Base-by-base conservation (phyloP, 2,329 filamentous ascomycete genomes). In the Penicillium oxalicum region DNA sequence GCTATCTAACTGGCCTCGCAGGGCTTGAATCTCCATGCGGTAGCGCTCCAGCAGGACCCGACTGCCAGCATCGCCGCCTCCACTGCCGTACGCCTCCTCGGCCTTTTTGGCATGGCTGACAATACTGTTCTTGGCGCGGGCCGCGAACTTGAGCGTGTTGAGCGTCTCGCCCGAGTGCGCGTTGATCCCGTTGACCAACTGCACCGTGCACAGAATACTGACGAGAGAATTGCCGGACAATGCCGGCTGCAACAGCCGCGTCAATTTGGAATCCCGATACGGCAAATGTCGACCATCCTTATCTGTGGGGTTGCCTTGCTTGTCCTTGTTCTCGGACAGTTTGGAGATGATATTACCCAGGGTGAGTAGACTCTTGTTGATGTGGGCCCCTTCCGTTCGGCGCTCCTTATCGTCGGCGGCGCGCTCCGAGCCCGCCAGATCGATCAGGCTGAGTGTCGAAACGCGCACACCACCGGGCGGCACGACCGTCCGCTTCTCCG, bases 251-350 rank as follows among this genome's bases (percentile, higher is more conserved):
- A 98, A 76, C 52, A 98, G 75, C 60, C 93, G 81, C 9, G 93
- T 98, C 59, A 98, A 81, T 70, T 98, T 98, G 78, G 91, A 97
- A 73, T 98, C 93, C 67, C 93, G 82, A 70, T 97, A 98, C 2
- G 93, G 93, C 54, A 98, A 70, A 77, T 98, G 93, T 67, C 95
- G 95, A 43, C 82, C 86, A 58, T 95, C 88, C 63, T 90, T 91
- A 61, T 94, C 89, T 12, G 72, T 77, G 5, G 77, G 74, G 63
- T 86, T 87, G 45, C 79, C 80, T 49, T 87, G 79, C 68, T 90
- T 91, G 37, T 95, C 88, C 64, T 94, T 95, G 62, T 86, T 82
- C 47, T 89, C 88, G 1, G 91, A 94, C n/a, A 98, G 76, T 55
- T 87, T 87, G 9, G 88, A 87, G 65, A 98, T 96, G 61, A 98